Evolutionary conservation across 1,139 yeast species (phyloP).

Genomic region (Blastobotrys arbuscula): DNA sequence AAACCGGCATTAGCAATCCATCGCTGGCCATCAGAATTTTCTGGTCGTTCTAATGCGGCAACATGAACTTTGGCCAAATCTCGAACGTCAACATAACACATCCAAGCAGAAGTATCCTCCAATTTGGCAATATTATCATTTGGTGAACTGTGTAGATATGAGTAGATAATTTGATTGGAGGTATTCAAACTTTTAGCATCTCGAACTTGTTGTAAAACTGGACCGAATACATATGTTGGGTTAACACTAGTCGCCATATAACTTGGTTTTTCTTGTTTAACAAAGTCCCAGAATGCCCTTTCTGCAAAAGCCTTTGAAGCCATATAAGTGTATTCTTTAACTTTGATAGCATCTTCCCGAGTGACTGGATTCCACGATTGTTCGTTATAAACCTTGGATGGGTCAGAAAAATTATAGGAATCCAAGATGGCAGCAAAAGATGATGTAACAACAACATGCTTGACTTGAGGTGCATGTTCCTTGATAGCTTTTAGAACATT

Average conservation of each 20-base stretch:
- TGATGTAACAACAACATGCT: neutral
- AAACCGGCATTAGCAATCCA: neutral
- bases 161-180: neutral
- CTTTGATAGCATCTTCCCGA: neutral
- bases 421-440: neutral
- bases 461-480: neutral
- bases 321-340: conserved; percentile 2
- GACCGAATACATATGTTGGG: conserved; percentile 35
- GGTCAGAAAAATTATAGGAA: neutral
- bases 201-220: neutral
- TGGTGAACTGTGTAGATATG: neutral
- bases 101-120: neutral
- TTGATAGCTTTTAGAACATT: neutral
- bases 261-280: conserved; percentile 30
- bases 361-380: neutral
- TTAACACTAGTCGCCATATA: conserved; percentile 40
- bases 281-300: conserved; percentile 14
- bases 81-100: neutral
- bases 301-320: conserved; percentile 15
- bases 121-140: neutral
- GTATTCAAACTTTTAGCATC: neutral
- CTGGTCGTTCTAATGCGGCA: neutral
- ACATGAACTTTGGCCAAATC: neutral
- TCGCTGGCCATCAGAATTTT: neutral
- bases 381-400: neutral